phyloP scores from a whole-genome alignment of 1,284 basidiomycete species.

The Gastroboletus turbinatus region DNA sequence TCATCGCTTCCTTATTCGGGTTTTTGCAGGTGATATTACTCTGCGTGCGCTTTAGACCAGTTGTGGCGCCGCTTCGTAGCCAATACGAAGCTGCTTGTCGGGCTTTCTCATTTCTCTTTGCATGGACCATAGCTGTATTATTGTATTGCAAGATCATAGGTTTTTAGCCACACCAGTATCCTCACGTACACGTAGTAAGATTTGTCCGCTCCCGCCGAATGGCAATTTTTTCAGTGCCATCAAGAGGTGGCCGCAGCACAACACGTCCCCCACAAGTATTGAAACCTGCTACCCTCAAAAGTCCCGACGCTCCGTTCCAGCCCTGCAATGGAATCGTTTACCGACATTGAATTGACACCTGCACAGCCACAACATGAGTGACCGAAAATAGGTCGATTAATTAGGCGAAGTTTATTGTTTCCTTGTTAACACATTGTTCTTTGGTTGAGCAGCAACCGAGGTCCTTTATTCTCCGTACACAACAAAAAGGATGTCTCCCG shows the following conservation, averaged over 20 bases:
- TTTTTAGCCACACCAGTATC: background rate
- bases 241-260: background rate
- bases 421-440: slow-evolving; percentile 23
- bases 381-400: slow-evolving; percentile 15
- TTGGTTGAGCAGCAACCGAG: slow-evolving; percentile 22
- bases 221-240: background rate
- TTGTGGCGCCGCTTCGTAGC: background rate
- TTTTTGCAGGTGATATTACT: slow-evolving; percentile 3
- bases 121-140: slow-evolving; percentile 20
- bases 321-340: background rate
- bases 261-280: background rate
- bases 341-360: background rate
- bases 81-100: background rate
- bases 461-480: slow-evolving; percentile 26
- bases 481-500: slow-evolving; percentile 33
- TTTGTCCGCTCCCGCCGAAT: background rate
- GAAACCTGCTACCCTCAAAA: background rate
- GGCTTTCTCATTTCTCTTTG: background rate
- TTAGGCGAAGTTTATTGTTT: slow-evolving; percentile 28
- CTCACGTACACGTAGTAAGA: slow-evolving; percentile 11
- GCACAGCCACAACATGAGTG: slow-evolving; percentile 16
- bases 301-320: background rate
- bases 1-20: slow-evolving; percentile 1
- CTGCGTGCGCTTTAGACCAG: background rate
- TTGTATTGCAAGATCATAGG: slow-evolving; percentile 12